phyloP scores from a whole-genome alignment of 306 rosid species.

The Malus asiatica region DNA sequence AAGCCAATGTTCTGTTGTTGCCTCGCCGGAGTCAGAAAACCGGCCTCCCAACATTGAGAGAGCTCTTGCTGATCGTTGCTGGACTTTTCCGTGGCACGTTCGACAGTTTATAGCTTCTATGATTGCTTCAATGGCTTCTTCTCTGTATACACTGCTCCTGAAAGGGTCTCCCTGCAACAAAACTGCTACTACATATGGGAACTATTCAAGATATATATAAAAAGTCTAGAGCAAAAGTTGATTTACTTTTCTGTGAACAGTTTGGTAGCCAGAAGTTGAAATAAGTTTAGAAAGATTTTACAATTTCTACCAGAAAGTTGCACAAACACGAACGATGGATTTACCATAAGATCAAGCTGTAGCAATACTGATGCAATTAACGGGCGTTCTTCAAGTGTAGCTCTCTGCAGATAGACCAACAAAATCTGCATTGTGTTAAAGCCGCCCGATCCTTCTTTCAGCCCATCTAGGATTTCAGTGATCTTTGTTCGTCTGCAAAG shows the following conservation, averaged over 20 bases:
- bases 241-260: background rate
- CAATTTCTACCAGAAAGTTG: background rate
- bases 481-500: conserved; percentile 53
- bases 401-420: conserved; percentile 47
- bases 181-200: conserved; percentile 64
- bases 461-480: conserved; percentile 37
- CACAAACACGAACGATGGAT: background rate
- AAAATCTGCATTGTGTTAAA: conserved; percentile 59
- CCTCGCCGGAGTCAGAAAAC: conserved; percentile 52
- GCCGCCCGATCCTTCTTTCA: conserved; percentile 69
- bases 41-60: conserved; percentile 60
- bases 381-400: conserved; percentile 49
- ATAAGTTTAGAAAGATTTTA: background rate
- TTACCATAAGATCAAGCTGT: conserved; percentile 84
- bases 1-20: conserved; percentile 50
- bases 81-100: conserved; percentile 30
- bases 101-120: conserved; percentile 46
- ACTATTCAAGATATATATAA: conserved; percentile 17
- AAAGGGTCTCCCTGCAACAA: conserved; percentile 71
- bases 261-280: background rate
- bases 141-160: conserved; percentile 58
- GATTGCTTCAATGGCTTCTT: conserved; percentile 67
- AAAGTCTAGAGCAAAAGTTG: background rate
- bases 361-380: conserved; percentile 54
- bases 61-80: conserved; percentile 59